A percentile compares a stretch with the other conserved stretches of the same genome.
These are phyloP conservation scores for Colletotrichum camelliae DNA, from an alignment of 2,329 filamentous ascomycete genomes.

Conservation along the genomic window DNA sequence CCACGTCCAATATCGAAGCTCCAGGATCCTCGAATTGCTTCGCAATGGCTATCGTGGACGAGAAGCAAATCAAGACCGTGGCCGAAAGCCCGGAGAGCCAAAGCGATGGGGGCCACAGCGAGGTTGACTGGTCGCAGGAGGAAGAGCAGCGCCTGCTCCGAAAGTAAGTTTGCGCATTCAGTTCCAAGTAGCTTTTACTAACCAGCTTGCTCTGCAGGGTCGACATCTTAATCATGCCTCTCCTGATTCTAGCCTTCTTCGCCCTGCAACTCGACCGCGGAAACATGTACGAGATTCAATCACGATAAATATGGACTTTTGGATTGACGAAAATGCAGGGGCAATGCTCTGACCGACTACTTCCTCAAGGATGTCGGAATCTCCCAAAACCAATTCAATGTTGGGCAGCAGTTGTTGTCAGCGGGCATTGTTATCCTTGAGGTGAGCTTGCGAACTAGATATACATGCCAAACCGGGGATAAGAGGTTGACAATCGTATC, in stretches of 20 bases:
- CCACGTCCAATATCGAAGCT: background rate
- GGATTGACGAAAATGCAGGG: background rate
- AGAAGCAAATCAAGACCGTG: background rate
- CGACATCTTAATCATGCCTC: conserved; percentile 49
- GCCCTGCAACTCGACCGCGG: conserved; percentile 43
- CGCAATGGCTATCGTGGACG: background rate
- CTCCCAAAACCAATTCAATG: conserved; percentile 56
- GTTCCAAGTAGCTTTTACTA: background rate
- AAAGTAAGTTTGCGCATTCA: conserved; percentile 26
- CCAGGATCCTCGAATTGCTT: background rate
- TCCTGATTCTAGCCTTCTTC: conserved; percentile 51
- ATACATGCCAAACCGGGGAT: background rate
- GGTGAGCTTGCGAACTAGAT: conserved; percentile 13
- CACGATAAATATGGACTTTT: background rate
- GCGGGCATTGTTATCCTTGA: conserved; percentile 52
- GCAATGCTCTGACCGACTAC: conserved; percentile 21
- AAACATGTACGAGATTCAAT: conserved; percentile 35
- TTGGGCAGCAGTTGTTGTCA: conserved; percentile 56
- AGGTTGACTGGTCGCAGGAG: conserved; percentile 29
- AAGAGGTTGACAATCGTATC: background rate
- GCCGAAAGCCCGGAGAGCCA: background rate
- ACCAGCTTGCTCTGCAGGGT: conserved; percentile 33
- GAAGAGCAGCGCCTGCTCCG: conserved; percentile 31
- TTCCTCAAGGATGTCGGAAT: conserved; percentile 56
- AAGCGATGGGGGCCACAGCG: background rate